Conservation (phyloP, 2,329 filamentous ascomycete species). For the Epicoccum nigrum region DNA sequence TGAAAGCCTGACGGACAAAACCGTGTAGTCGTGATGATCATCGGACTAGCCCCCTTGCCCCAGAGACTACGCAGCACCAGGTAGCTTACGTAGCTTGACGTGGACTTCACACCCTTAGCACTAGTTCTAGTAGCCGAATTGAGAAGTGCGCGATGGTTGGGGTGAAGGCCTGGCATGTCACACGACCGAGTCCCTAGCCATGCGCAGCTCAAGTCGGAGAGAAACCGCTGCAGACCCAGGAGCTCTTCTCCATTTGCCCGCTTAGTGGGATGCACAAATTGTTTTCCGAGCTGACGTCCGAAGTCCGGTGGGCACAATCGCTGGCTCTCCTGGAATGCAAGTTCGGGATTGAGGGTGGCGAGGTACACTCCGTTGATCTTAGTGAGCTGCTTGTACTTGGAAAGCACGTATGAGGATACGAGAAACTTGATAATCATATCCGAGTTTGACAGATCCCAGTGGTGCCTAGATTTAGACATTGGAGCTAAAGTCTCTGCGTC, state of each 20-base stretch:
- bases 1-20: conserved; percentile 1
- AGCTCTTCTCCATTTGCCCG: not conserved
- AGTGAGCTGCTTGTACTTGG: not conserved
- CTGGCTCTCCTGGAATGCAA: not conserved
- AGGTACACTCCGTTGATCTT: not conserved
- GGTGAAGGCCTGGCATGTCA: not conserved
- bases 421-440: not conserved
- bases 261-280: not conserved
- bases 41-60: not conserved
- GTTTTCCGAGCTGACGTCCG: not conserved
- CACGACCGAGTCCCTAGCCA: not conserved
- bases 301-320: not conserved
- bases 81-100: not conserved
- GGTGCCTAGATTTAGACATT: not conserved
- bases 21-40: not conserved
- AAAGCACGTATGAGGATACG: not conserved
- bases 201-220: not conserved
- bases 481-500: not conserved
- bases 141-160: not conserved
- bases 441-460: not conserved
- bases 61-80: not conserved
- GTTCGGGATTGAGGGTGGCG: not conserved
- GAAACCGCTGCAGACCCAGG: not conserved
- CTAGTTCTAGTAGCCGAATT: not conserved
- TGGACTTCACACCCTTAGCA: not conserved